Percentiles rank a stretch among this genome's conserved stretches.
These are phyloP conservation scores for Aspergillus pseudonomiae DNA, from an alignment of 2,329 filamentous ascomycete species.

Conservation along the genomic window DNA sequence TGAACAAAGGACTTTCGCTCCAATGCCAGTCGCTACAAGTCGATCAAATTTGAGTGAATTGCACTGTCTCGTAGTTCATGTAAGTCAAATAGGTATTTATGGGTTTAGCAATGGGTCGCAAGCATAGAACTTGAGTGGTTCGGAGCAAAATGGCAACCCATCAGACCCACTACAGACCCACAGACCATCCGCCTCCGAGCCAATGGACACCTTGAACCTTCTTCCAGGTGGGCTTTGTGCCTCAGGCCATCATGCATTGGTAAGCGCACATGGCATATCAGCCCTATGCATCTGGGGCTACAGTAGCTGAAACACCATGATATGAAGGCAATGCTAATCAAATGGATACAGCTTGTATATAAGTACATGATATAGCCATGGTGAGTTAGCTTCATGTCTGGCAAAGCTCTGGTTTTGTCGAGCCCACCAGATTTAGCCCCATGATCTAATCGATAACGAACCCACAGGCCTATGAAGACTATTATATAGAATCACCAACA, in stretches of 20 bases:
- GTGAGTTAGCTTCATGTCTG: neutral
- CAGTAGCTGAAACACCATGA: neutral
- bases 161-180: neutral
- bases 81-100: neutral
- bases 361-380: neutral
- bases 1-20: neutral
- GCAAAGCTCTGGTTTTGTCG: neutral
- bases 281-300: neutral
- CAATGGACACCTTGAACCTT: neutral
- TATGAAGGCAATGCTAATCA: neutral
- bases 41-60: neutral
- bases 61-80: fast-evolving
- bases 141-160: neutral
- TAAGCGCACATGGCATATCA: neutral
- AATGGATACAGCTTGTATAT: neutral
- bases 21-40: neutral
- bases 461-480: neutral
- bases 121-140: neutral
- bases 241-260: neutral
- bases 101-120: neutral
- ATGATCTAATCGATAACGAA: neutral
- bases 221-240: neutral
- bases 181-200: neutral
- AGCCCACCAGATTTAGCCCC: neutral
- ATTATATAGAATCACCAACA: neutral